phyloP scores from a whole-genome alignment of 352 stramenopile species.

The Globisporangium paddicum region DNA sequence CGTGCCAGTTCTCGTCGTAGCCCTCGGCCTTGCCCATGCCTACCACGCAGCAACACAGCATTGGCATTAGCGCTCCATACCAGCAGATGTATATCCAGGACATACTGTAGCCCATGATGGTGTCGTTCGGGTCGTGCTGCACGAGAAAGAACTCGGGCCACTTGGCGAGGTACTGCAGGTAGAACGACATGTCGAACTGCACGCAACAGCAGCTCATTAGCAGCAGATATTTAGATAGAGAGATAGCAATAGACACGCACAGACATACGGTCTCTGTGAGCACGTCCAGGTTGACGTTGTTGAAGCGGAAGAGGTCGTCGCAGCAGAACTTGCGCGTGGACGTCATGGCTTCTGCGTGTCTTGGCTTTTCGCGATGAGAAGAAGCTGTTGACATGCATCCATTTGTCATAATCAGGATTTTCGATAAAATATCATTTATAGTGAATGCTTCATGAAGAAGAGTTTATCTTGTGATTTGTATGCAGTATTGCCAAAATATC shows the following conservation, averaged over 20 bases:
- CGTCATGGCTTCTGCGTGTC: too few species aligned
- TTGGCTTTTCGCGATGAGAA: too few species aligned
- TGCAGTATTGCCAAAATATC: too few species aligned
- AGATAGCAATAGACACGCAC: neutral
- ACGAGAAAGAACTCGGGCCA: conserved; percentile 98
- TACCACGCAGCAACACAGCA: conserved; percentile 35
- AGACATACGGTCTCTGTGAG: conserved; percentile 91
- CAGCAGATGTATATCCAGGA: too few species aligned
- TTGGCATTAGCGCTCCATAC: too few species aligned
- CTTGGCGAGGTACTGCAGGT: conserved; percentile 95
- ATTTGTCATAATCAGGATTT: too few species aligned
- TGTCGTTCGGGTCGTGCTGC: conserved; percentile 90
- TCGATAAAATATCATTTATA: too few species aligned
- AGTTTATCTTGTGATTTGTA: too few species aligned
- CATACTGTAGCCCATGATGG: conserved; percentile 95
- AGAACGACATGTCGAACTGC: conserved; percentile 97
- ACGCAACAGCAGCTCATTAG: conserved; percentile 1
- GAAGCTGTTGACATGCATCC: too few species aligned
- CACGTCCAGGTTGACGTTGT: conserved; percentile 98
- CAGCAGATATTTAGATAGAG: too few species aligned
- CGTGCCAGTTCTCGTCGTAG: conserved; percentile 94
- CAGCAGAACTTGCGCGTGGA: conserved; percentile 95
- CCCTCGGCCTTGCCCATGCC: conserved; percentile 96
- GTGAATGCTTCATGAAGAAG: too few species aligned
- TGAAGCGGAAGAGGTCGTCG: conserved; percentile 98